These are phyloP conservation scores for Grigorovia humatica DNA, from an alignment of 805 yeast genomes.

Conservation along the genomic window DNA sequence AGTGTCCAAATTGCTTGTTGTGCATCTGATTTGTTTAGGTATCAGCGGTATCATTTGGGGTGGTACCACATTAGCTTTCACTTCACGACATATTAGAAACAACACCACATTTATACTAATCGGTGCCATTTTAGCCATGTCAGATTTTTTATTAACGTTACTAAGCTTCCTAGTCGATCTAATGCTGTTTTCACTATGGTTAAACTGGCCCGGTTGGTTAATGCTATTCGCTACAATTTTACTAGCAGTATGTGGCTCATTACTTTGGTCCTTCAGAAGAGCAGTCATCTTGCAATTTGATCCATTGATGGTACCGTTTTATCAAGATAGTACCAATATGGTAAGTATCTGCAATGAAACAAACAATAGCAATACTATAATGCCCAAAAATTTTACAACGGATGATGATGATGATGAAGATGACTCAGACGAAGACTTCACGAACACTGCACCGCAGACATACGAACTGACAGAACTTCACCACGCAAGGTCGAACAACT, in stretches of 20 bases:
- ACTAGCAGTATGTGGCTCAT: slow-evolving; percentile 51
- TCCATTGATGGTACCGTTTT: neutral
- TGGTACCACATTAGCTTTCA: slow-evolving; percentile 32
- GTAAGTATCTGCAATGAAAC: neutral
- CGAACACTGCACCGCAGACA: neutral
- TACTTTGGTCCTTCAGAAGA: slow-evolving; percentile 65
- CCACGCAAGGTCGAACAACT: neutral
- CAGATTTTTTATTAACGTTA: slow-evolving; percentile 58
- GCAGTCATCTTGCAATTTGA: slow-evolving; percentile 25
- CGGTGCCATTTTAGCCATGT: slow-evolving; percentile 44
- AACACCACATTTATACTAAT: slow-evolving; percentile 30
- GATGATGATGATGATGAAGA: neutral
- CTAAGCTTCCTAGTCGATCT: slow-evolving; percentile 77
- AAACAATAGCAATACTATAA: neutral
- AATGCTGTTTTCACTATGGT: slow-evolving; percentile 60
- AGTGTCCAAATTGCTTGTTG: slow-evolving; percentile 50
- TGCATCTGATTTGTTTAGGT: slow-evolving; percentile 56
- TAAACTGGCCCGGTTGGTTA: slow-evolving; percentile 82
- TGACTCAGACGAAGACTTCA: neutral
- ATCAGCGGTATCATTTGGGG: slow-evolving; percentile 40
- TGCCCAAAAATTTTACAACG: neutral
- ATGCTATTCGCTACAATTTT: slow-evolving; percentile 58
- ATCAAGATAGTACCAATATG: neutral
- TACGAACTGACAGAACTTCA: neutral
- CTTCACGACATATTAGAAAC: slow-evolving; percentile 23